Evolutionary conservation across 768 basidiomycete genomes (phyloP).

Genomic region (Pulveroboletus ravenelii): DNA sequence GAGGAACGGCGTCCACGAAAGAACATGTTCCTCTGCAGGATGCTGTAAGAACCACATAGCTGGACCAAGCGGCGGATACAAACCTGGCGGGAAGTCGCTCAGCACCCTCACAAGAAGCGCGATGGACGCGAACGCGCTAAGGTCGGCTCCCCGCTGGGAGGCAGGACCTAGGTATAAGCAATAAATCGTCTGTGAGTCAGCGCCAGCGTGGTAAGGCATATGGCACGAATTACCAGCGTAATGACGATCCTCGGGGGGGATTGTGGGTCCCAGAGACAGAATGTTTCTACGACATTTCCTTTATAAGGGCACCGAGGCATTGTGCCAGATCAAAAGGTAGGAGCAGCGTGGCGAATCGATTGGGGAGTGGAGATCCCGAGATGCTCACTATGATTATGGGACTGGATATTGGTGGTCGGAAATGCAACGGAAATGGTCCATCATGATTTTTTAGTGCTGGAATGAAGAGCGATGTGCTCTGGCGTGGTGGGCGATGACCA

Average conservation of each 20-base stretch:
- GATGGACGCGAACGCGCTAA: constrained; percentile 62
- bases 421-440: constrained; percentile 23
- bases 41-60: constrained; percentile 8
- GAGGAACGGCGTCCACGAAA: constrained; percentile 53
- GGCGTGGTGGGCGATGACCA: constrained; percentile 4
- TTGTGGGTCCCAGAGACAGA: constrained; percentile 30
- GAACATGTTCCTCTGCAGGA: constrained; percentile 21
- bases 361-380: constrained; percentile 26
- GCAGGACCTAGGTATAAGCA: constrained; percentile 24
- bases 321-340: constrained; percentile 21
- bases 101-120: constrained; percentile 66
- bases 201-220: constrained; percentile 7
- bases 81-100: constrained; percentile 54
- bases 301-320: constrained; percentile 28
- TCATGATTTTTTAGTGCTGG: constrained; percentile 13
- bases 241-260: constrained; percentile 28
- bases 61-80: constrained; percentile 5
- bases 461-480: constrained; percentile 15
- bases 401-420: constrained; percentile 17
- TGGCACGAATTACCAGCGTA: constrained; percentile 29
- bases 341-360: constrained; percentile 26
- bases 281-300: constrained; percentile 16
- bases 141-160: constrained; percentile 44
- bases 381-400: constrained; percentile 13
- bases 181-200: constrained; percentile 10